Evolutionary conservation across 331 rosid genomes (phyloP).

Genomic region (Saraca asoca): DNA sequence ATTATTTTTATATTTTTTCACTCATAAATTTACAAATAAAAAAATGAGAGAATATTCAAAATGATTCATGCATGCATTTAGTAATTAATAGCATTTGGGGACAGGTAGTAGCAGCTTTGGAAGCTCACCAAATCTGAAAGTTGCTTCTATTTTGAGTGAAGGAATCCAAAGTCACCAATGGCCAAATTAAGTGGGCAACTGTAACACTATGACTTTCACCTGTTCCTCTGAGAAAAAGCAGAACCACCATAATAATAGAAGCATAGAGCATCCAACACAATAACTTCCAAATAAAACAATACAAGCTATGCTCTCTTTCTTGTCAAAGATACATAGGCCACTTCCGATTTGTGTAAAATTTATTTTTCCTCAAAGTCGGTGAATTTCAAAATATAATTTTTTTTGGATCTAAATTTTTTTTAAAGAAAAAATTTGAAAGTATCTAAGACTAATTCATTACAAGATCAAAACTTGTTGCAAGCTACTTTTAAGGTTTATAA

Average conservation of each 20-base stretch:
- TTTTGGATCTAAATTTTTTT: no score
- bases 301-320: constrained; percentile 2
- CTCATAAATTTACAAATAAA: no score
- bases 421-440: no score
- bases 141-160: constrained; percentile 31
- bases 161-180: constrained; percentile 53
- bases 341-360: constrained; percentile 1
- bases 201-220: constrained; percentile 13
- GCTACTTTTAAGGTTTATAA: no score
- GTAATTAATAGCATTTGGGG: constrained; percentile 10
- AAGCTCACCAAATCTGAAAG: constrained; percentile 47
- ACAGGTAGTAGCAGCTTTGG: constrained; percentile 34
- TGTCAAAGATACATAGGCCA: neutral
- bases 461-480: no score
- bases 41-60: no score
- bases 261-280: constrained; percentile 9
- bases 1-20: no score
- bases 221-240: constrained; percentile 27
- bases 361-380: neutral
- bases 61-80: no score
- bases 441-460: no score
- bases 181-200: neutral
- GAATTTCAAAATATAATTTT: neutral
- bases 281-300: constrained; percentile 26
- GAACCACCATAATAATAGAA: constrained; percentile 34